A percentile compares a stretch with the other conserved stretches of the same genome.
phyloP scores from a whole-genome alignment of 768 basidiomycete species.

The Tulasnella sp. region DNA sequence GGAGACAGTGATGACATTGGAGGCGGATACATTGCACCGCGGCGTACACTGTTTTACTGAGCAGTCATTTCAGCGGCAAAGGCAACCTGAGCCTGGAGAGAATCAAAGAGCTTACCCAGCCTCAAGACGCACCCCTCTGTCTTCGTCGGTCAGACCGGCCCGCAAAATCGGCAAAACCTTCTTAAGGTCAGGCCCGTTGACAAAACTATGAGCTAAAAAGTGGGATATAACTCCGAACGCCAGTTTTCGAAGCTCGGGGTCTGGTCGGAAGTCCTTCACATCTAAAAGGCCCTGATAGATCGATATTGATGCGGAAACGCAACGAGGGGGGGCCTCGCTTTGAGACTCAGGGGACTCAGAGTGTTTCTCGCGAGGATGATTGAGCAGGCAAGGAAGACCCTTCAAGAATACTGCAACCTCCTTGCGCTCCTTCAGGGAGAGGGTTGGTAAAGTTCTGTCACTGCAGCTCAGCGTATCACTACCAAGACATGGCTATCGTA shows the following conservation, averaged over 20 bases:
- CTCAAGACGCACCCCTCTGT: conserved; percentile 58
- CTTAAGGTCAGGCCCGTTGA: conserved; percentile 35
- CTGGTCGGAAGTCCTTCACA: conserved; percentile 49
- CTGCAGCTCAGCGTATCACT: not conserved
- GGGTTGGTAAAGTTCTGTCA: not conserved
- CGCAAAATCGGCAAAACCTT: conserved; percentile 44
- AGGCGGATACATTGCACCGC: conserved; percentile 49
- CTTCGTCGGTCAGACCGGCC: conserved; percentile 50
- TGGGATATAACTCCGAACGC: conserved; percentile 16
- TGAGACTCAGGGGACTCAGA: conserved; percentile 32
- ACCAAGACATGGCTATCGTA: not conserved
- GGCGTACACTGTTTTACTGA: conserved; percentile 3
- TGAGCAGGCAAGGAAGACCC: conserved; percentile 29
- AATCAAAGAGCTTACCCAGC: conserved; percentile 53
- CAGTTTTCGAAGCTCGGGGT: conserved; percentile 43
- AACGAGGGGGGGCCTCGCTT: not conserved
- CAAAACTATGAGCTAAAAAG: conserved; percentile 43
- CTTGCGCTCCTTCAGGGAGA: not conserved
- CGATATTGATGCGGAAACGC: conserved; percentile 16
- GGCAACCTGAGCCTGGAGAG: conserved; percentile 42
- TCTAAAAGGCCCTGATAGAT: conserved; percentile 46
- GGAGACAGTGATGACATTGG: conserved; percentile 42
- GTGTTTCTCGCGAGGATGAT: conserved; percentile 35
- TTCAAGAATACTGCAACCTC: conserved; percentile 9
- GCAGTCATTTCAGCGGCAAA: not conserved